Conservation (phyloP, 2,329 filamentous ascomycete species). For the Clarireedia sp. region DNA sequence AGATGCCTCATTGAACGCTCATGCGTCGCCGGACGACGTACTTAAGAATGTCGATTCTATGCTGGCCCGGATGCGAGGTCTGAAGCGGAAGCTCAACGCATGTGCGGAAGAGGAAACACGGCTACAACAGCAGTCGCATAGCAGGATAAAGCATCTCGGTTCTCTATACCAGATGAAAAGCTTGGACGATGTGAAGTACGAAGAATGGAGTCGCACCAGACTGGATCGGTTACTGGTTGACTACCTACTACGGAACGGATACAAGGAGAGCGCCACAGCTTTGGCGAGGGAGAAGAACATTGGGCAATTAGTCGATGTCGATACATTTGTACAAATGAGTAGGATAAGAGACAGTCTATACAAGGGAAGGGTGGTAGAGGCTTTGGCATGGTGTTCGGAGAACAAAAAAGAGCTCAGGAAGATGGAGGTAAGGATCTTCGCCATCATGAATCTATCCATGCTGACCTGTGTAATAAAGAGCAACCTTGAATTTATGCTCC, state of each 20-base stretch:
- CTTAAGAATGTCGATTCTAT: conserved; percentile 76
- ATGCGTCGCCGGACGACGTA: conserved; percentile 63
- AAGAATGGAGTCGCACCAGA: conserved; percentile 75
- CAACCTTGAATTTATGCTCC: conserved; percentile 85
- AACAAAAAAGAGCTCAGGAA: conserved; percentile 90
- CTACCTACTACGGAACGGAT: conserved; percentile 79
- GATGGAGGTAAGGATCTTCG: conserved; percentile 53
- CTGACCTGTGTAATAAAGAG: conserved; percentile 40
- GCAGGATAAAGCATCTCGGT: conserved; percentile 72
- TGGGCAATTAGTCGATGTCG: conserved; percentile 75
- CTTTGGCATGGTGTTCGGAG: conserved; percentile 82
- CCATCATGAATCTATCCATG: neutral
- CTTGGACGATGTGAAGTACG: conserved; percentile 87
- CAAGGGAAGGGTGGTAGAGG: conserved; percentile 65
- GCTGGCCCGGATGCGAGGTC: conserved; percentile 72
- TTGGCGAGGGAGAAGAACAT: conserved; percentile 71
- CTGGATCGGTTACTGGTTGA: conserved; percentile 86
- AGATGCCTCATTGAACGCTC: conserved; percentile 32
- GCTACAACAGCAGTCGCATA: conserved; percentile 67
- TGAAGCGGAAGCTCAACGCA: conserved; percentile 78
- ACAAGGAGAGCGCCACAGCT: conserved; percentile 65
- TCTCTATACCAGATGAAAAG: conserved; percentile 73
- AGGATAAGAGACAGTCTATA: conserved; percentile 67
- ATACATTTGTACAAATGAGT: conserved; percentile 78
- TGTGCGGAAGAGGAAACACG: conserved; percentile 72